Evolutionary conservation across 306 rosid genomes (phyloP).

Genomic region (Glycine tomentella): DNA sequence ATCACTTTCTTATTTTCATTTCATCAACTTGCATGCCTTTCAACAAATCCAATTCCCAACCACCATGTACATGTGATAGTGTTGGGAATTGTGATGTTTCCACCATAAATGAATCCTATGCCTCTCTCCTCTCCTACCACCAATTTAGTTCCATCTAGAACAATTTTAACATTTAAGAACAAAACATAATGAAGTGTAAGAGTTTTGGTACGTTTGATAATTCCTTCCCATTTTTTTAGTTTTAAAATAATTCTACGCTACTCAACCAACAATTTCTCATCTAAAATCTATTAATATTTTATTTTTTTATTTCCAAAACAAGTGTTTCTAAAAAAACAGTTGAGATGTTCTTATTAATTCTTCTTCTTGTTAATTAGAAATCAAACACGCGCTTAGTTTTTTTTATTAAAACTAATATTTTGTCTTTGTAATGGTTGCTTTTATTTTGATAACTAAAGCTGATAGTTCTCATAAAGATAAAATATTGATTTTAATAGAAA

Average conservation of each 20-base stretch:
- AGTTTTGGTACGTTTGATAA: background rate
- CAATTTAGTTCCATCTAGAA: background rate
- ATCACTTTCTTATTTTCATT: background rate
- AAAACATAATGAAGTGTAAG: background rate
- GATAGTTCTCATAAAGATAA: too few relatives aligned
- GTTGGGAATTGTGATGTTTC: background rate
- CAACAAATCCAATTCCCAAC: background rate
- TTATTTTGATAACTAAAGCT: too few relatives aligned
- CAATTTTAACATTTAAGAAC: background rate
- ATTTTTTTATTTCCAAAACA: background rate
- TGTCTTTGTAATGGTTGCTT: too few relatives aligned
- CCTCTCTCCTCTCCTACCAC: background rate
- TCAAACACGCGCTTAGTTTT: too few relatives aligned
- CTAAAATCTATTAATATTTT: background rate
- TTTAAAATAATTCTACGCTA: background rate
- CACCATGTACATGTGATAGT: conserved; percentile 5
- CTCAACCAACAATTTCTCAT: background rate
- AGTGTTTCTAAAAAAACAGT: background rate
- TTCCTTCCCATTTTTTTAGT: background rate
- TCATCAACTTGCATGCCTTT: background rate
- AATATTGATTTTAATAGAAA: too few relatives aligned
- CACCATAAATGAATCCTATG: background rate
- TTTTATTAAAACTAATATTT: too few relatives aligned
- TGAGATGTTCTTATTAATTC: too few relatives aligned
- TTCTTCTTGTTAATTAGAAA: too few relatives aligned